A percentile compares a stretch with the other conserved stretches of the same genome.
Conservation (phyloP, 140 eudicot species). For the Oenanthe javanica region DNA sequence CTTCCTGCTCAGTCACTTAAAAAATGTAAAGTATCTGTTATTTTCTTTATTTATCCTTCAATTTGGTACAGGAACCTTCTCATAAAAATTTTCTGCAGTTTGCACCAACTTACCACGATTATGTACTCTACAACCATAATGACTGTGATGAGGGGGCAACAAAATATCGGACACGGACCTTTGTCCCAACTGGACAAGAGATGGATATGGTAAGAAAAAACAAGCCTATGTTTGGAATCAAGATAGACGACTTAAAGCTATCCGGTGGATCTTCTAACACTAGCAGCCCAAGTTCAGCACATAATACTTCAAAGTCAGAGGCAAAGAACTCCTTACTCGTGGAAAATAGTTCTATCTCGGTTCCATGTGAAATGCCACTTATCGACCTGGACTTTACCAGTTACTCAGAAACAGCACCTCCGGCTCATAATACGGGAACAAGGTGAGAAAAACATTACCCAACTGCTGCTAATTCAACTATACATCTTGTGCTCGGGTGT, state of each 20-base stretch:
- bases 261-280: conserved; percentile 40
- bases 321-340: conserved; percentile 54
- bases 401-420: conserved; percentile 38
- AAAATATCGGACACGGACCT: conserved; percentile 78
- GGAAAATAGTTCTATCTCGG: conserved; percentile 28
- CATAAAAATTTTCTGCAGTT: conserved; percentile 42
- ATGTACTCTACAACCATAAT: conserved; percentile 84
- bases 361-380: conserved; percentile 60
- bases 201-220: conserved; percentile 84
- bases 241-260: conserved; percentile 38
- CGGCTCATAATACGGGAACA: conserved; percentile 29
- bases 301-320: conserved; percentile 36
- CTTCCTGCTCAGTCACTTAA: background rate
- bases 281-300: conserved; percentile 26
- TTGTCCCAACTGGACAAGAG: conserved; percentile 96
- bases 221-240: conserved; percentile 49
- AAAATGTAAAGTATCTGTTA: background rate
- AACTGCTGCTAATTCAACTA: background rate
- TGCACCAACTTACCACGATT: conserved; percentile 97
- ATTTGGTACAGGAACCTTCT: background rate
- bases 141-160: conserved; percentile 73
- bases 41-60: background rate
- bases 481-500: background rate
- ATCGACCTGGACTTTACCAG: conserved; percentile 64
- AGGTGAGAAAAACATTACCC: conserved; percentile 22